These are phyloP conservation scores for Starmerella scarabaei DNA, from an alignment of 805 yeast species.

Conservation along the genomic window DNA sequence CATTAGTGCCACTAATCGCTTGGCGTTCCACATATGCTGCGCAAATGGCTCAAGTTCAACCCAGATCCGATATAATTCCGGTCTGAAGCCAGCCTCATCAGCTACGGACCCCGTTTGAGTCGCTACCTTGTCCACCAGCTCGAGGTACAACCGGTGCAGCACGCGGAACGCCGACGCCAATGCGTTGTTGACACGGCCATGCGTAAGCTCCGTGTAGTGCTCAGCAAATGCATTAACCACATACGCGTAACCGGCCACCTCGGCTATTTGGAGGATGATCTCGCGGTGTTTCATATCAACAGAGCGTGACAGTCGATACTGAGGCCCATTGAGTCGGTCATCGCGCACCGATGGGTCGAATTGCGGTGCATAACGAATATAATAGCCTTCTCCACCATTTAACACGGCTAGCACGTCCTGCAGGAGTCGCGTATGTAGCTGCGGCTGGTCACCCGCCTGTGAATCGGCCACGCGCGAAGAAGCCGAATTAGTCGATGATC, in stretches of 20 bases:
- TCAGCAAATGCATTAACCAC: constrained; percentile 50
- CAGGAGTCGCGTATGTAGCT: constrained; percentile 62
- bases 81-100: too few relatives aligned
- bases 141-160: constrained; percentile 27
- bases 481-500: too few relatives aligned
- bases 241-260: constrained; percentile 49
- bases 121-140: constrained; percentile 22
- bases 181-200: constrained; percentile 65
- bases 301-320: constrained; percentile 54
- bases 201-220: constrained; percentile 38
- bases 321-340: constrained; percentile 52
- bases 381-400: constrained; percentile 53
- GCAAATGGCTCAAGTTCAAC: constrained; percentile 7
- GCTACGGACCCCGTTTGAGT: constrained; percentile 31
- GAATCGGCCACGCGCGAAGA: too few relatives aligned
- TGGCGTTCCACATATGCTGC: constrained; percentile 23
- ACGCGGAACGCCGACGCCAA: constrained; percentile 48
- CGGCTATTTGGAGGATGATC: constrained; percentile 46
- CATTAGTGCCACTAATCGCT: constrained; percentile 2
- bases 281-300: constrained; percentile 65
- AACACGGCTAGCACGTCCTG: constrained; percentile 58
- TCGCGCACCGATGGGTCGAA: constrained; percentile 38
- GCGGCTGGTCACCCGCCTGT: constrained; percentile 36
- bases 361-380: constrained; percentile 52
- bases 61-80: constrained; percentile 4